Conservation (phyloP, 208 protist genomes). For the Trypanosoma platydactyli region DNA sequence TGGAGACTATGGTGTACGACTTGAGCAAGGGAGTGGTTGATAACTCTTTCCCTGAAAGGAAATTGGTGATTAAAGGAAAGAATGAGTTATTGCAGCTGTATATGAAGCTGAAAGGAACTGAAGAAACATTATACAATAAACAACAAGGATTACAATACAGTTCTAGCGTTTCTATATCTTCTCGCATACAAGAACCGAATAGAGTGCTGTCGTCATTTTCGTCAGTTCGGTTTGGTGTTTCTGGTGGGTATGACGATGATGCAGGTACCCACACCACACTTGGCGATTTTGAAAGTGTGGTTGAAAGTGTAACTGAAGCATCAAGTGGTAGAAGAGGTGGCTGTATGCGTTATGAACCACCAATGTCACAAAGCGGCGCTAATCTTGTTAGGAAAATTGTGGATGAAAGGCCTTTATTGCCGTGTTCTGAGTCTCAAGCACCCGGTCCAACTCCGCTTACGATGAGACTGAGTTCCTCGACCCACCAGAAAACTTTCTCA, state of each 20-base stretch:
- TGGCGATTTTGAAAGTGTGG: conserved; percentile 18
- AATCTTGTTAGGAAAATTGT: neutral
- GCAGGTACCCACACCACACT: neutral
- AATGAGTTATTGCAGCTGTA: neutral
- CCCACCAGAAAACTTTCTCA: neutral
- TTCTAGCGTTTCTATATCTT: neutral
- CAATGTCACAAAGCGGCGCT: neutral
- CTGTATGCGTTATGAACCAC: neutral
- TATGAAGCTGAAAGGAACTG: conserved; percentile 12
- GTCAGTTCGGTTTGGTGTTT: neutral
- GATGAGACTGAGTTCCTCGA: neutral
- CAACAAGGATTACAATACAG: conserved; percentile 1
- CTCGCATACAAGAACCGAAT: conserved; percentile 7
- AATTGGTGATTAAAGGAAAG: conserved; percentile 6
- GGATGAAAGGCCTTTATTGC: neutral
- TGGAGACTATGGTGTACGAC: conserved; percentile 12
- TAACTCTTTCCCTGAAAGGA: conserved; percentile 19
- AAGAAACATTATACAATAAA: conserved; percentile 8
- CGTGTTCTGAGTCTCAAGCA: neutral
- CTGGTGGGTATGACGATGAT: neutral
- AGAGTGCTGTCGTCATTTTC: neutral
- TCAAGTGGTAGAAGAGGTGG: neutral
- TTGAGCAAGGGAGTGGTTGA: conserved; percentile 17
- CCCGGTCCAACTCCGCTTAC: neutral
- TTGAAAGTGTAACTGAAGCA: conserved; percentile 10